A percentile compares a stretch with the other conserved stretches of the same genome.
These are phyloP conservation scores for Saccharomyces hybrid DNA, from an alignment of 1,139 yeast species.

Conservation along the genomic window DNA sequence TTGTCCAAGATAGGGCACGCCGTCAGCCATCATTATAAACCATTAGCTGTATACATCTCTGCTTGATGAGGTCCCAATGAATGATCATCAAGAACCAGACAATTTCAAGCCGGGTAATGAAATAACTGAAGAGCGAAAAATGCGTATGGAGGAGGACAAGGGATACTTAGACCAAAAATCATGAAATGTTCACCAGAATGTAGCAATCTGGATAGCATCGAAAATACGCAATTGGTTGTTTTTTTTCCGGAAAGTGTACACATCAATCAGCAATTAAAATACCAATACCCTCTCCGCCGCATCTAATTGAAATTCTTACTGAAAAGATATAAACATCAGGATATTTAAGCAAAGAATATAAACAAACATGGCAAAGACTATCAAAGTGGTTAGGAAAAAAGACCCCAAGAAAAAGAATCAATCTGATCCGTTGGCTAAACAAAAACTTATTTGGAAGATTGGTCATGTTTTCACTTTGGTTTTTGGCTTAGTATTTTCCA, in stretches of 20 bases:
- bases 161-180: not conserved
- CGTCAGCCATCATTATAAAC: not conserved
- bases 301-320: not conserved
- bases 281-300: not conserved
- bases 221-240: not conserved
- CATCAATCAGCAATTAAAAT: not conserved
- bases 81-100: not conserved
- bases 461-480: slow-evolving; percentile 50
- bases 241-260: not conserved
- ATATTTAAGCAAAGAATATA: not conserved
- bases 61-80: not conserved
- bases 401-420: slow-evolving; percentile 9
- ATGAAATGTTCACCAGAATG: not conserved
- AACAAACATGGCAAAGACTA: slow-evolving; percentile 15
- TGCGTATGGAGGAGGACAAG: not conserved
- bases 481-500: slow-evolving; percentile 44
- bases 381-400: slow-evolving; percentile 25
- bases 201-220: not conserved
- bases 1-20: not conserved
- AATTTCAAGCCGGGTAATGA: not conserved
- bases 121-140: not conserved
- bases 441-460: slow-evolving; percentile 49
- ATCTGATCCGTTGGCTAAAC: slow-evolving; percentile 21
- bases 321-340: not conserved
- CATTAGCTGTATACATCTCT: not conserved